Evolutionary conservation across 2,329 filamentous ascomycete genomes (phyloP), one percentile per base, ranked within the genome.

Genomic region (Penicillium brasilianum): DNA sequence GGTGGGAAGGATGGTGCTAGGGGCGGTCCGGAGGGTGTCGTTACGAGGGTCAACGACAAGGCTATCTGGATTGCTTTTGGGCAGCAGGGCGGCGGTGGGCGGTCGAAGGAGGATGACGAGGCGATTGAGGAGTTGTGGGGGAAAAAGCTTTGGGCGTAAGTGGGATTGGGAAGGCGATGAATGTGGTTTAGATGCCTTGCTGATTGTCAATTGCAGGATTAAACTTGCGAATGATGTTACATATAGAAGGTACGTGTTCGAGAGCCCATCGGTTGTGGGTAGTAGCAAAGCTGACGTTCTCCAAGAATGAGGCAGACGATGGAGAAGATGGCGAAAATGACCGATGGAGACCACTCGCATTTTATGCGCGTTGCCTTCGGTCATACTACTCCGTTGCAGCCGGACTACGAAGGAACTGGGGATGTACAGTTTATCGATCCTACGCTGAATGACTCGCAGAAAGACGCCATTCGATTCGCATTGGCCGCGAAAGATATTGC

Each of bases 401-500:
- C 78, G 8, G 82, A 86, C 57, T 72, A 83, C 32, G 75, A 81
- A 22, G 75, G 76, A 1, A 68, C 78, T 2, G 78, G 77, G 39
- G 72, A 81, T 1, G 68, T 88, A 3, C 77, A 83, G 34, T 88
- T 87, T 76, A 74, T 80, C 9, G 84, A 88, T 69, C 77, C 83
- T 1, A 81, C 77, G 1, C 73, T 89, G 18, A 89, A 89, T 57
- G 81, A 85, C 55, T 87, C 85, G 14, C 87, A 89, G 66, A 84
- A 86, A 69, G 84, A 87, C 63, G 87, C 87, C 1, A 84, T 89
- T 62, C 80, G 87, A n/a, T 99, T 98, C 72, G 93, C 94, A 0
- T 80, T 99, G 57, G 90, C 89, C 7, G 90, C 91, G 1, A 84
- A 84, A 56, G 93, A 97, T 71, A 85, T 98, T 30, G 91, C 92